Evolutionary conservation across 129 eudicot genomes (phyloP), one percentile per base, ranked within the genome.

Genomic region (Arctium lappa): DNA sequence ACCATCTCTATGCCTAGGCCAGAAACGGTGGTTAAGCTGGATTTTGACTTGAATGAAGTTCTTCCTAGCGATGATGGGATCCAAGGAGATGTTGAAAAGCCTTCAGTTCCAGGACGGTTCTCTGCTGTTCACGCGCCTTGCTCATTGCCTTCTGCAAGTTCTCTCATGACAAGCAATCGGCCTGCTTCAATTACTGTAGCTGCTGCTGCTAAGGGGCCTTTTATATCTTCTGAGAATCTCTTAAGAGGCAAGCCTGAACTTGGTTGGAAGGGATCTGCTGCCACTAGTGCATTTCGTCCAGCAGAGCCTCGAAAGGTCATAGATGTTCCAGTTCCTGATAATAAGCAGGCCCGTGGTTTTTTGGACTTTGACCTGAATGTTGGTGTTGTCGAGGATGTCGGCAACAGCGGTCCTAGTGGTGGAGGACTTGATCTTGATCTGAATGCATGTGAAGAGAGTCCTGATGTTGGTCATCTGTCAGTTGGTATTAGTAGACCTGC

Each of bases 201-300:
- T 36, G 87, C 97, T 68, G 97, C 98, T 73, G 97, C 97, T 2
- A 92, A 95, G 77, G 93, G 98, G 16, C 90, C 97, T 1, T 89
- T 95, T 88, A 86, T 80, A 30, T 96, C 97, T 56, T 93, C 94
- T 0, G 97, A 92, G 29, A 92, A 90, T 66, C 89, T 91, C 6
- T 69, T 88, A 82, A 89, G 92, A 86, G 88, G 79, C 37, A 95
- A 90, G 79, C 80, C 85, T 9, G 99, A 91, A 72, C 85, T 93
- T 83, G 94, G 98, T 29, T 95, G 98, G 98, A 95, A 91, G 75
- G 98, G 98, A 16, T 95, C 97, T 32, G 97, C 98, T 84, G 97
- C 98, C n/a, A 95, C 98, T 18, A 94, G 98, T 81, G 98, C 98
- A 36, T 94, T 94, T 75, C 94, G 97, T 30, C 98, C 98, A 3